Evolutionary conservation across 306 rosid species (phyloP).

Genomic region (Casuarina glauca): DNA sequence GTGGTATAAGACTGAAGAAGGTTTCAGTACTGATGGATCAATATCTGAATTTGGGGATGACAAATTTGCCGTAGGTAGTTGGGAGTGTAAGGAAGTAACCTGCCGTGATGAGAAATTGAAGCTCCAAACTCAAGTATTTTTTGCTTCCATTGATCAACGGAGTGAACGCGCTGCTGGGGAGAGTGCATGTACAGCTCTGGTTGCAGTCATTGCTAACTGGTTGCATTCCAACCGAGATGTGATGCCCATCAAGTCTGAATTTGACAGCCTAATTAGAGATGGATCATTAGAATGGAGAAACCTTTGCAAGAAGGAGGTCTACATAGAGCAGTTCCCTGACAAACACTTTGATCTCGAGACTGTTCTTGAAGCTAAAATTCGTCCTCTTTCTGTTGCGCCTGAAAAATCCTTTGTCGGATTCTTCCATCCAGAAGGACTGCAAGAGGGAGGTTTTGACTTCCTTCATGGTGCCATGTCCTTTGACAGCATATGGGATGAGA

Average conservation of each 20-base stretch:
- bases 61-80: slow-evolving; percentile 86
- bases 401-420: slow-evolving; percentile 90
- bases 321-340: slow-evolving; percentile 81
- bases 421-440: slow-evolving; percentile 93
- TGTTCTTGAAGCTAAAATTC: slow-evolving; percentile 85
- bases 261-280: slow-evolving; percentile 89
- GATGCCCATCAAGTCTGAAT: slow-evolving; percentile 92
- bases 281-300: slow-evolving; percentile 97
- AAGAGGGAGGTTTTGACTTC: slow-evolving; percentile 82
- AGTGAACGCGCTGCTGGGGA: slow-evolving; percentile 98
- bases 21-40: slow-evolving; percentile 65
- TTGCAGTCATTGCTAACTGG: slow-evolving; percentile 95
- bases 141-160: slow-evolving; percentile 95
- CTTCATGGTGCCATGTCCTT: slow-evolving; percentile 95
- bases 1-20: slow-evolving; percentile 70
- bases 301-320: slow-evolving; percentile 75
- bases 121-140: slow-evolving; percentile 84
- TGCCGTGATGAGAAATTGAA: slow-evolving; percentile 93
- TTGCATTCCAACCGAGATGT: slow-evolving; percentile 73
- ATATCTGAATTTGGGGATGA: slow-evolving; percentile 97
- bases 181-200: slow-evolving; percentile 99
- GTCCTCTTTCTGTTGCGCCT: slow-evolving; percentile 74
- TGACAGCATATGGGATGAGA: slow-evolving; percentile 98
- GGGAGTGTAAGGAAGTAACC: slow-evolving; percentile 87
- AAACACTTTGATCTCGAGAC: slow-evolving; percentile 98